Evolutionary conservation across 345 rosid genomes (phyloP).

Genomic region (Microcos paniculata): DNA sequence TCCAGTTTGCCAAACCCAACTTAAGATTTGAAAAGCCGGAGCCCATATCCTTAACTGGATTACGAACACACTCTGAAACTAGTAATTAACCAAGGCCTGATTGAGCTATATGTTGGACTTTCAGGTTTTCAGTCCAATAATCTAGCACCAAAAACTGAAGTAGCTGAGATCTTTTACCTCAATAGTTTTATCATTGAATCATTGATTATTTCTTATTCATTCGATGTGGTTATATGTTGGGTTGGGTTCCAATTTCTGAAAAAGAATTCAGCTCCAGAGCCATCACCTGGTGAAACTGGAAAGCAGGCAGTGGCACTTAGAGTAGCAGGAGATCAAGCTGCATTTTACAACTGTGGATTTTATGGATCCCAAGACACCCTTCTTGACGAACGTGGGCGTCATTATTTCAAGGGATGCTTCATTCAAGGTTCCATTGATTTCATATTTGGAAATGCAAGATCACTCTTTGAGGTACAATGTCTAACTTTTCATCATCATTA

Average conservation of each 20-base stretch:
- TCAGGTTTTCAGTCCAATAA: not conserved
- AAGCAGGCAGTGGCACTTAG: constrained; percentile 86
- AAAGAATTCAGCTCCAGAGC: constrained; percentile 70
- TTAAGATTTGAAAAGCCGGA: too few species aligned
- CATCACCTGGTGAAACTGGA: constrained; percentile 65
- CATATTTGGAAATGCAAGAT: constrained; percentile 73
- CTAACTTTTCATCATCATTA: not conserved
- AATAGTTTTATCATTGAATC: too few species aligned
- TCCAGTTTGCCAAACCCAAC: too few species aligned
- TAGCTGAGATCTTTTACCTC: not conserved
- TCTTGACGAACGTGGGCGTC: constrained; percentile 68
- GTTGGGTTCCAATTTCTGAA: constrained; percentile 6
- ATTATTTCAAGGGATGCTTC: constrained; percentile 69
- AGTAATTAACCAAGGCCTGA: too few species aligned
- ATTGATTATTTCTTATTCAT: not conserved
- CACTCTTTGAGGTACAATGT: constrained; percentile 56
- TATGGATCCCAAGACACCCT: constrained; percentile 92
- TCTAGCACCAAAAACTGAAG: not conserved
- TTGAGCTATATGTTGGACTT: not conserved
- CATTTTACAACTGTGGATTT: constrained; percentile 80
- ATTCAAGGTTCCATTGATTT: constrained; percentile 88
- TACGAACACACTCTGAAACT: too few species aligned
- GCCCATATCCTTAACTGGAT: too few species aligned
- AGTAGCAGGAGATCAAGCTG: constrained; percentile 72
- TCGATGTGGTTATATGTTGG: not conserved